Evolutionary conservation across 225 moss, liverwort and hornwort genomes (phyloP).

Genomic region (Thuidium tamariscinum): DNA sequence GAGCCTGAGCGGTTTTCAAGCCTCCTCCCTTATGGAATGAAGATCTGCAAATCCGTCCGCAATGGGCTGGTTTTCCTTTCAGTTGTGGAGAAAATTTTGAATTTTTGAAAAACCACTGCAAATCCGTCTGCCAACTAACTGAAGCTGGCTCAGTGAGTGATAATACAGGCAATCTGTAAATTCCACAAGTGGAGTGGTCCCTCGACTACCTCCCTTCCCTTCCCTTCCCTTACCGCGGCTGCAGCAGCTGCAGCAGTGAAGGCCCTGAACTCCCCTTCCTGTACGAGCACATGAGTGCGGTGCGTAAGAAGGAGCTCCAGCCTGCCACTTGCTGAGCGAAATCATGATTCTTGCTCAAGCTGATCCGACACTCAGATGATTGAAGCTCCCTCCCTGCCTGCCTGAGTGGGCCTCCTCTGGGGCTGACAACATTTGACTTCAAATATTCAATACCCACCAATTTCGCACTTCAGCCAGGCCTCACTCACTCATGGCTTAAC

Average conservation of each 20-base stretch:
- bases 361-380: not conserved
- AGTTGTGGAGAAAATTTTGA: too few species aligned
- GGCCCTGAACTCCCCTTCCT: not conserved
- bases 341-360: not conserved
- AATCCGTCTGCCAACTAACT: too few species aligned
- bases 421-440: not conserved
- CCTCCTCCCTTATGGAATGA: too few species aligned
- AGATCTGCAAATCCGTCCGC: too few species aligned
- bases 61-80: too few species aligned
- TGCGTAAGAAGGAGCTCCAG: not conserved
- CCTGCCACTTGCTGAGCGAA: not conserved
- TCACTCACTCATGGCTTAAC: not conserved
- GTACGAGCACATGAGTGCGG: not conserved
- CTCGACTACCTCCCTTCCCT: too few species aligned
- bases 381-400: not conserved
- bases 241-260: not conserved
- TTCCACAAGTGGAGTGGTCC: not conserved
- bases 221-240: not conserved
- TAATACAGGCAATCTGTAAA: not conserved
- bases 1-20: too few species aligned
- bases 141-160: too few species aligned
- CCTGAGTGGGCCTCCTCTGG: not conserved
- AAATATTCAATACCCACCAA: too few species aligned
- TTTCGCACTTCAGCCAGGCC: too few species aligned
- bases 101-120: too few species aligned